These are phyloP conservation scores for Rhizopus arrhizus DNA, from an alignment of 371 early-diverging fungal species.

Conservation along the genomic window DNA sequence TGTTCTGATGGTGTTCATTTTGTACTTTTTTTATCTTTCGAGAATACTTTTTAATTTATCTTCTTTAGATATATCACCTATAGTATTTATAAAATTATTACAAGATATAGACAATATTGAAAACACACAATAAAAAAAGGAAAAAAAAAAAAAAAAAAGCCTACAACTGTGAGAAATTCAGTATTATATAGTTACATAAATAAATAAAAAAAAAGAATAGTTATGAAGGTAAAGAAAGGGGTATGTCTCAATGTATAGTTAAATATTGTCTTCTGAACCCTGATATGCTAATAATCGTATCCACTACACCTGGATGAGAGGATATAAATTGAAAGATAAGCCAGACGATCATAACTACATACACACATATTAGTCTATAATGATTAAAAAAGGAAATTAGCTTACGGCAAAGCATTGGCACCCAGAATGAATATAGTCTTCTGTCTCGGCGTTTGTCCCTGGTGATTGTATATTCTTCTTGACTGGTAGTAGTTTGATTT, in stretches of 20 bases:
- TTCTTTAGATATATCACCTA: no score
- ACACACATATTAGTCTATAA: neutral
- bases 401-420: slow-evolving; percentile 53
- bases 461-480: slow-evolving; percentile 17
- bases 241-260: slow-evolving; percentile 16
- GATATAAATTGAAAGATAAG: slow-evolving; percentile 43
- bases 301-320: slow-evolving; percentile 30
- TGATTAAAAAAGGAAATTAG: slow-evolving; percentile 1
- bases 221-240: neutral
- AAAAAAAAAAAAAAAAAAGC: no score
- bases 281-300: slow-evolving; percentile 31
- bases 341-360: slow-evolving; percentile 46
- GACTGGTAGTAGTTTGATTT: neutral
- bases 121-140: no score
- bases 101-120: no score
- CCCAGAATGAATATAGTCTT: slow-evolving; percentile 50
- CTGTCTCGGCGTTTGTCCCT: slow-evolving; percentile 40
- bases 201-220: neutral
- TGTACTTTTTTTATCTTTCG: no score
- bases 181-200: no score
- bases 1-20: no score
- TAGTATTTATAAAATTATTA: no score
- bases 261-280: slow-evolving; percentile 36
- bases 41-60: no score
- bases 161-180: no score